Evolutionary conservation across 305 asterid genomes (phyloP), one percentile per base, ranked within the genome.

Genomic region (Solanum hybrid): DNA sequence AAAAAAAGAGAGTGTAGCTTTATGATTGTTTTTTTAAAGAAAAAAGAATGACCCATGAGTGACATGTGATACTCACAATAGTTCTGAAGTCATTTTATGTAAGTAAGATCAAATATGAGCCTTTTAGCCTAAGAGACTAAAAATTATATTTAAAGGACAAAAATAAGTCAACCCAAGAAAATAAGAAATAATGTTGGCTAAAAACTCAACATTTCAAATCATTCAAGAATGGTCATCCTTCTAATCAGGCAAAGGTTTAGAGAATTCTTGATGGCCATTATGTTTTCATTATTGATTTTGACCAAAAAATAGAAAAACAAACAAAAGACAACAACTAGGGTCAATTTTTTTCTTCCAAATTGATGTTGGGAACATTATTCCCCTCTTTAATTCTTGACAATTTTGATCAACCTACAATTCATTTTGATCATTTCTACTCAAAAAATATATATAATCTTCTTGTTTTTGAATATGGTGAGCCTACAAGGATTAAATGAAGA

Each of bases 401-500:
- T 20, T 61, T 61, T 61, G 71, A 20, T 61, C 26, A 61, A 20
- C 26, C 71, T 61, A 61, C 8, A 82, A 82, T 82, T 82, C 75
- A 67, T 67, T n/a, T 82, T 14, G 26, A 14, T 82, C 37, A 28
- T 40, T 79, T 79, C 35, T 64, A 64, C 31, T 14, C 42, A 86
- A 85, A 16, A 6, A 5, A 9, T 85, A 29, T 24, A 13, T 51
- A 51, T 40, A 8, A 8, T 61, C 75, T 61, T 33, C 36, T 29
- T 36, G 11, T 20, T n/a, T 12, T 39, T 26, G n/a, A 79, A 8
- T 33, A 88, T 37, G 81, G 77, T 83, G 90, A 85, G 86, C 46
- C 90, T 86, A 74, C 86, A 40, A 5, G 92, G 89, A 18, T 82
- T 80, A 10, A 14, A 88, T 51, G 80, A 67, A 87, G 79, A 34